phyloP scores from a whole-genome alignment of 192 early-diverging fungal genomes.

The Backusella morwellensis region DNA sequence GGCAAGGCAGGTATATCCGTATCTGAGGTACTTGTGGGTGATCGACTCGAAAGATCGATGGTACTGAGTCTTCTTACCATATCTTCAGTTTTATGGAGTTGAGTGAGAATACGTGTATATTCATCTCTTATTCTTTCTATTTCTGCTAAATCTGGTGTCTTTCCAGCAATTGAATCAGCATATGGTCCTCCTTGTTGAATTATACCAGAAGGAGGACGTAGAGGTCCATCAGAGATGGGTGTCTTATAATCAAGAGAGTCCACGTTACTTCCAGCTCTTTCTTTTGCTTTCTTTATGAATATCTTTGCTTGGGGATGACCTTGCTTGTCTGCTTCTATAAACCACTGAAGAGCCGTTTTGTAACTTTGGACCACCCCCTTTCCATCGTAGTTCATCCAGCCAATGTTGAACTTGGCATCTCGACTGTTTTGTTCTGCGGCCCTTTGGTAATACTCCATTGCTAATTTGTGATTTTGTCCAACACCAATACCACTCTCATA shows the following conservation, averaged over 20 bases:
- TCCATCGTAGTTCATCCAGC: neutral
- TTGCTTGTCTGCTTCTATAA: neutral
- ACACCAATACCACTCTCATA: neutral
- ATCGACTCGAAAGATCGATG: neutral
- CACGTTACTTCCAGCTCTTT: neutral
- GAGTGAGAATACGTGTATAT: neutral
- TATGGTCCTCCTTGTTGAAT: too few relatives aligned
- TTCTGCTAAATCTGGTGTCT: neutral
- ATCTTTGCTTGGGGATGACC: neutral
- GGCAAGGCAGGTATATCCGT: neutral
- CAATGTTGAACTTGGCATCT: neutral
- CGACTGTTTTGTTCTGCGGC: neutral
- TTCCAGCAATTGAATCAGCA: neutral
- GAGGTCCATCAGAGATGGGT: too few relatives aligned
- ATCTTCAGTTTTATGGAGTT: neutral
- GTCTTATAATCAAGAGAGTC: neutral
- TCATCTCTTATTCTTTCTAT: neutral
- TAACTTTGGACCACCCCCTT: neutral
- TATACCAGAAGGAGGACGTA: too few relatives aligned
- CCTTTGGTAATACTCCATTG: neutral
- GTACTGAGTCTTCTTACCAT: neutral
- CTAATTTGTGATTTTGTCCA: neutral
- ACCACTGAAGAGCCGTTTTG: neutral
- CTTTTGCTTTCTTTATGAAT: neutral
- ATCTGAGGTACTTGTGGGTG: neutral